Conservation (phyloP, 306 rosid species). For the Glycyrrhiza uralensis region DNA sequence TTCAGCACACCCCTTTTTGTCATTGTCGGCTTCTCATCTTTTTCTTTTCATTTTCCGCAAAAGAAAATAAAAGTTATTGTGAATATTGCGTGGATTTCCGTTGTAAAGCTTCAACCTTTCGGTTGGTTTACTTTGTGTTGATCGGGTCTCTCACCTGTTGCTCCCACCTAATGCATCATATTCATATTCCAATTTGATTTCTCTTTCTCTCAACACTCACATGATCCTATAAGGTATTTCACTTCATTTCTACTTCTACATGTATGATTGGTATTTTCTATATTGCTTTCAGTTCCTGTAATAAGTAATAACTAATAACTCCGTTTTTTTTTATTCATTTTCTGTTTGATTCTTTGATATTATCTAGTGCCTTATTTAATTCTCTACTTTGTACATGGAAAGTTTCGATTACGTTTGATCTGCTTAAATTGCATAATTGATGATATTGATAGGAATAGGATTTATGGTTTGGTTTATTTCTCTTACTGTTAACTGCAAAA, state of each 20-base stretch:
- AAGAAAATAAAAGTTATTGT: not conserved
- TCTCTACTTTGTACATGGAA: not conserved
- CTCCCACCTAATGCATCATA: not conserved
- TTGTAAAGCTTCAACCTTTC: slow-evolving; percentile 62
- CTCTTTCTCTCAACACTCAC: slow-evolving; percentile 24
- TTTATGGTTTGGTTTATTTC: slow-evolving; percentile 13
- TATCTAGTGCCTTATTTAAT: not conserved
- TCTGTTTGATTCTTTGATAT: not conserved
- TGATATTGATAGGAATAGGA: slow-evolving; percentile 1
- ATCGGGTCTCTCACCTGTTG: not conserved
- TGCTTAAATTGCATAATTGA: not conserved
- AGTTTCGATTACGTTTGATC: slow-evolving; percentile 1
- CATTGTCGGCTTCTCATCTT: slow-evolving; percentile 45
- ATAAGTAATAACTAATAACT: not conserved
- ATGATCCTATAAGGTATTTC: slow-evolving; percentile 39
- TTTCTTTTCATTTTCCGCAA: not conserved
- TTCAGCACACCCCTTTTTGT: slow-evolving; percentile 44
- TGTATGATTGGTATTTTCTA: not conserved
- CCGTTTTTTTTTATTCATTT: not conserved
- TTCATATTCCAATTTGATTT: slow-evolving; percentile 23
- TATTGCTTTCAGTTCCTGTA: slow-evolving; percentile 15
- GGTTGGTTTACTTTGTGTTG: slow-evolving; percentile 27
- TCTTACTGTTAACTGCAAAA: not conserved
- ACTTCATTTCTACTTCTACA: slow-evolving; percentile 13
- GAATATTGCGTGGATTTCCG: slow-evolving; percentile 44